These are phyloP conservation scores for Dioscorea zingiberensis DNA, from an alignment of 106 monocot species.

Conservation along the genomic window DNA sequence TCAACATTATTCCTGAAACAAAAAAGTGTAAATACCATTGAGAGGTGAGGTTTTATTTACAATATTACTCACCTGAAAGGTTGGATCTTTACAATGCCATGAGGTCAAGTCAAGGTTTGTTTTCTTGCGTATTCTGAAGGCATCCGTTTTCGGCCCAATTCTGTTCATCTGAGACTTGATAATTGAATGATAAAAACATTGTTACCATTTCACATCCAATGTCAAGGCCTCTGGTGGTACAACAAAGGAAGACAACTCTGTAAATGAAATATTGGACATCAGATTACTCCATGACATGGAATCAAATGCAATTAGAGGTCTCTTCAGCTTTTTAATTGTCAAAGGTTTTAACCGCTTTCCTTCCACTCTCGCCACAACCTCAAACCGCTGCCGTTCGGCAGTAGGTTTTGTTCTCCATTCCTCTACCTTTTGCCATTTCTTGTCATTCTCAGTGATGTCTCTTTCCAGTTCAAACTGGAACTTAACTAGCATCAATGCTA, in stretches of 20 bases:
- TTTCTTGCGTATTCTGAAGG: no score
- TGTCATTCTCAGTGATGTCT: constrained; percentile 46
- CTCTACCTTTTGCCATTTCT: constrained; percentile 34
- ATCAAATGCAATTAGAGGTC: constrained; percentile 23
- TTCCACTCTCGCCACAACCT: constrained; percentile 56
- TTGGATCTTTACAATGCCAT: no score
- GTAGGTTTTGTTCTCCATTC: constrained; percentile 67
- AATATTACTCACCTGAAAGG: no score
- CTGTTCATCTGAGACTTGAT: no score
- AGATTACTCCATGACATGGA: constrained; percentile 64
- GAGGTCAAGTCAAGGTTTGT: no score
- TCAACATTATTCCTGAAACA: no score
- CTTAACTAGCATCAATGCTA: constrained; percentile 37
- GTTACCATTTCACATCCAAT: constrained; percentile 79
- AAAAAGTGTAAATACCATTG: no score
- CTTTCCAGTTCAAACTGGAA: constrained; percentile 66
- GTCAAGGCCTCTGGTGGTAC: constrained; percentile 69
- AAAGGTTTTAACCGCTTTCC: constrained; percentile 35
- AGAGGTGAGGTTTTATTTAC: no score
- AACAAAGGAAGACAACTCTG: constrained; percentile 44
- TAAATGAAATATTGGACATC: constrained; percentile 73
- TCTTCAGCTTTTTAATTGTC: constrained; percentile 37
- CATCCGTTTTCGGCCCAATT: no score
- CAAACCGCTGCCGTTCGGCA: constrained; percentile 42
- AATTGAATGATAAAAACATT: background rate